Evolutionary conservation across 2,329 filamentous ascomycete species (phyloP).

Genomic region (Pseudopithomyces maydicus): DNA sequence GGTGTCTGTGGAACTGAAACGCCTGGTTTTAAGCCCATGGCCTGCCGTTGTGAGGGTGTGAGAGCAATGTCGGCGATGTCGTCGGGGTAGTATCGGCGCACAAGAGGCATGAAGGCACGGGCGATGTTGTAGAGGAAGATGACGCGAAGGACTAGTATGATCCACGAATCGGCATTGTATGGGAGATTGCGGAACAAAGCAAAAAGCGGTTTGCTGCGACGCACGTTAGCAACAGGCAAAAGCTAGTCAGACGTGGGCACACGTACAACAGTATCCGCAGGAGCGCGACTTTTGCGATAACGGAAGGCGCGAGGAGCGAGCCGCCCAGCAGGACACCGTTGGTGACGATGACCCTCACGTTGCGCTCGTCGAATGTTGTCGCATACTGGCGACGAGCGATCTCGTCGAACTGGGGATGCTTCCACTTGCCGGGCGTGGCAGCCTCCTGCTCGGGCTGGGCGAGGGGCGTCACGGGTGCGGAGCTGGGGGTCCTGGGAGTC

Average conservation of each 20-base stretch:
- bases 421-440: constrained; percentile 72
- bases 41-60: constrained; percentile 82
- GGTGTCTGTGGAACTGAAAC: constrained; percentile 64
- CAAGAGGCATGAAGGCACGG: constrained; percentile 72
- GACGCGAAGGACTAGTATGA: constrained; percentile 57
- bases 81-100: constrained; percentile 66
- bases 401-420: constrained; percentile 85
- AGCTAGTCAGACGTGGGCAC: not conserved
- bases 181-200: constrained; percentile 42
- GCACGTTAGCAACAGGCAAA: not conserved
- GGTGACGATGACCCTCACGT: constrained; percentile 71
- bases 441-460: constrained; percentile 29
- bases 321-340: constrained; percentile 64
- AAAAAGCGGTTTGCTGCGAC: constrained; percentile 29
- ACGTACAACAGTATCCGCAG: constrained; percentile 31
- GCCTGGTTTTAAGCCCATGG: constrained; percentile 79
- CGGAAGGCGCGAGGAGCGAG: constrained; percentile 47
- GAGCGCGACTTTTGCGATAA: constrained; percentile 25
- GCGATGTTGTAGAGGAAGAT: constrained; percentile 67
- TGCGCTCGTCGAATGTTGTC: constrained; percentile 77
- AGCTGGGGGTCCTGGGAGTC: constrained; percentile 27
- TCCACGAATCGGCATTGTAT: constrained; percentile 39
- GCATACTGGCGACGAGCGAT: constrained; percentile 81
- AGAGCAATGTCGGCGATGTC: constrained; percentile 87
- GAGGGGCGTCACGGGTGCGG: constrained; percentile 26